Evolutionary conservation across 371 early-diverging fungal genomes (phyloP), one percentile per base, ranked within the genome.

Genomic region (Mortierella sp.): DNA sequence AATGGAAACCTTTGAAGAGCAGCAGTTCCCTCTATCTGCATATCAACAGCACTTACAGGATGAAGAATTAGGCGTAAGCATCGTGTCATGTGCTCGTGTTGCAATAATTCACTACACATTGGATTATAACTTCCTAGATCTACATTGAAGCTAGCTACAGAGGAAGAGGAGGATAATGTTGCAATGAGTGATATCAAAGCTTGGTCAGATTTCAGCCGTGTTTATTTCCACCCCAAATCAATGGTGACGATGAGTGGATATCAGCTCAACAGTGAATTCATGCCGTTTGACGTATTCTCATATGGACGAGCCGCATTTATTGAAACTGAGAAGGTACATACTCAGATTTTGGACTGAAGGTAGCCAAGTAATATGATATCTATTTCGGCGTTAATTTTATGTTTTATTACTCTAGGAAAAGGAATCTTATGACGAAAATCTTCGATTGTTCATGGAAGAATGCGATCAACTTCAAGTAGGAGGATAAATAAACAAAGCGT

Each of bases 131-230:
- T 45, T 36, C 8, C 32, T 9, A 55, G 16, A 52, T 28, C 22
- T 55, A n/a, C 11, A 10, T 48, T 66, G 9, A 60, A 81, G 82
- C 2, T 72, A 3, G 73, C 73, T 8, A 58, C 65, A 19, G 82
- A 67, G 24, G 73, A 60, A 45, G 82, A 43, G 3, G 82, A 81
- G 38, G 82, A 81, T 32, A 58, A 70, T 5, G 60, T 81, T 11
- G 67, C 66, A 83, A 88, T 69, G 61, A 73, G 36, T 69, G 87
- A 19, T 38, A 88, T 91, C 58, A 77, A 86, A 48, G 87, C 86
- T 1, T 97, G 97, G 97, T 91, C 97, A 0, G 97, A 97, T 74
- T 95, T 88, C 76, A 93, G 92, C 72, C 87, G 91, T 22, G 85
- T 91, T 21, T 93, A 87, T 67, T 95, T 91, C 70, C 95, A 94